Percentiles rank a stretch among this genome's conserved stretches.
These are phyloP conservation scores for Camelina sativa DNA, from an alignment of 345 rosid species.

Conservation along the genomic window DNA sequence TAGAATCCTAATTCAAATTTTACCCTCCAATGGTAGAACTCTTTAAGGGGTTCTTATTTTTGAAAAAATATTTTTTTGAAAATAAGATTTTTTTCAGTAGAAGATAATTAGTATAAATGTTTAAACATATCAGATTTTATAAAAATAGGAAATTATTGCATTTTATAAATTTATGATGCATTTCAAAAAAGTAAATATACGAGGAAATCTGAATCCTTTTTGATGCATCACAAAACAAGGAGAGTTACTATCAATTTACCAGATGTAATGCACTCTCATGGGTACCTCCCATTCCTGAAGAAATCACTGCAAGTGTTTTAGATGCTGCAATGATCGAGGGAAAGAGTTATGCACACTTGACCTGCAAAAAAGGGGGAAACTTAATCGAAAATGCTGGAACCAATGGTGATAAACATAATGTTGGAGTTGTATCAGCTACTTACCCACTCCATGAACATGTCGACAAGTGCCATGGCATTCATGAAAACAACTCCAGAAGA, in stretches of 20 bases:
- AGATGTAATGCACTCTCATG: slow-evolving; percentile 76
- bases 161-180: too few species aligned
- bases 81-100: too few species aligned
- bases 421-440: slow-evolving; percentile 34
- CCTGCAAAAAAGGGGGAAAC: slow-evolving; percentile 48
- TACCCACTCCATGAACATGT: slow-evolving; percentile 95
- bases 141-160: too few species aligned
- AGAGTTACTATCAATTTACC: slow-evolving; percentile 52
- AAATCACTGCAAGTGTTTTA: slow-evolving; percentile 74
- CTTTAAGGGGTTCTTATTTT: too few species aligned
- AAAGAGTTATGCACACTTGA: slow-evolving; percentile 78
- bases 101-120: too few species aligned
- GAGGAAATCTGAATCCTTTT: slow-evolving; percentile 4
- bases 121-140: too few species aligned
- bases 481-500: slow-evolving; percentile 89
- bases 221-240: neutral
- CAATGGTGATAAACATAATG: slow-evolving; percentile 6
- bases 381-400: neutral
- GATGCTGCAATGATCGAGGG: slow-evolving; percentile 77
- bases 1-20: too few species aligned
- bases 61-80: too few species aligned
- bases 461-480: slow-evolving; percentile 80
- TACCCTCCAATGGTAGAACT: too few species aligned
- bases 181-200: neutral
- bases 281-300: slow-evolving; percentile 64